A percentile compares a stretch with the other conserved stretches of the same genome.
Evolutionary conservation across 2,329 filamentous ascomycete species (phyloP).

Genomic region (Alternaria novae-zelandiae): DNA sequence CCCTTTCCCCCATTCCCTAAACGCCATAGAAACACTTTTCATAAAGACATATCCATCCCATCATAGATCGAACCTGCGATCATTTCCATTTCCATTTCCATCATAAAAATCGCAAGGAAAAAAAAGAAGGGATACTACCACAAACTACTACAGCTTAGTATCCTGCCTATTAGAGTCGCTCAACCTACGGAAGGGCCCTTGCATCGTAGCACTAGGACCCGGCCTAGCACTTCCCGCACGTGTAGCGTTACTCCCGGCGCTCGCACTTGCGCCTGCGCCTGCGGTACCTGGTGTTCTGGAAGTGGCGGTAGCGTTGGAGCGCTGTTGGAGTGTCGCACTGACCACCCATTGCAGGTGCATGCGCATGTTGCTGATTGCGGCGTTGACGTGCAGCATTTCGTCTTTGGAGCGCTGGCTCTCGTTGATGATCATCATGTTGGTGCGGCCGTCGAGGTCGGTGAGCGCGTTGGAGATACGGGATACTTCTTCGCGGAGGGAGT

Average conservation of each 20-base stretch:
- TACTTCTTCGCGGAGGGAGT: slow-evolving; percentile 66
- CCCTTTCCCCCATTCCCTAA: background rate
- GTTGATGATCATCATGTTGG: slow-evolving; percentile 68
- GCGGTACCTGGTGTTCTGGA: slow-evolving; percentile 34
- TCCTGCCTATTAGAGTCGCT: slow-evolving; percentile 47
- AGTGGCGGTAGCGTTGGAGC: slow-evolving; percentile 32
- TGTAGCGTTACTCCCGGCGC: slow-evolving; percentile 30
- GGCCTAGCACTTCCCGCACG: slow-evolving; percentile 31
- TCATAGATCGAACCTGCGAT: slow-evolving; percentile 11
- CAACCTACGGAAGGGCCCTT: slow-evolving; percentile 37
- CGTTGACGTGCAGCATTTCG: slow-evolving; percentile 67
- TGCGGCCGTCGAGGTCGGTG: slow-evolving; percentile 65
- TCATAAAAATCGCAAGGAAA: background rate
- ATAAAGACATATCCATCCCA: slow-evolving; percentile 18
- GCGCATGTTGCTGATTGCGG: slow-evolving; percentile 63
- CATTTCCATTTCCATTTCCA: background rate
- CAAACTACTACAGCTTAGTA: slow-evolving; percentile 43
- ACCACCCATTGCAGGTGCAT: slow-evolving; percentile 70
- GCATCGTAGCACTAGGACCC: slow-evolving; percentile 33
- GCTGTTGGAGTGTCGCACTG: slow-evolving; percentile 60
- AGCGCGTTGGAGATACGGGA: slow-evolving; percentile 61
- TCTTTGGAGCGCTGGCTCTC: slow-evolving; percentile 67
- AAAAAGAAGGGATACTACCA: slow-evolving; percentile 6
- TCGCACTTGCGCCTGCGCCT: slow-evolving; percentile 26
- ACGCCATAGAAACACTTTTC: slow-evolving; percentile 23